Evolutionary conservation across 805 yeast genomes (phyloP), one percentile per base, ranked within the genome.

Genomic region (Candida mattraensis): DNA sequence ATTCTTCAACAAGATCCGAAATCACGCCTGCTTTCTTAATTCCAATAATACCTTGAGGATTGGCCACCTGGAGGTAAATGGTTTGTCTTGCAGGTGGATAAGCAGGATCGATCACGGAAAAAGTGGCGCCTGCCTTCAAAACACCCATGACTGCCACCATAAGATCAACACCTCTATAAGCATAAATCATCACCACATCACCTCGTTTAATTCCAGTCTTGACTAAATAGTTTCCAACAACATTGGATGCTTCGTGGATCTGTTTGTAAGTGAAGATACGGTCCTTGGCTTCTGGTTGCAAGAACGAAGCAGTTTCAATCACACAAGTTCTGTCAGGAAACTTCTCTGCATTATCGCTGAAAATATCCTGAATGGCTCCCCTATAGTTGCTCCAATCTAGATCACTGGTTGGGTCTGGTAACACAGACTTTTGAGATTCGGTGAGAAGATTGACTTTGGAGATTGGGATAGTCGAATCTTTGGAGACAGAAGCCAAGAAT

Each of bases 21-120:
- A 94, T 68, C 27, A 67, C 60, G 18, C 99, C 99, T 2, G 99
- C 99, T 58, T 87, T 85, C 50, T 82, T 81, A 49, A 93, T 80
- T 13, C 89, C 95, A 43, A 93, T 82, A 50, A 93, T 72, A 46
- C 95, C 99, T 50, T 68, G 76, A 21, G 99, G 99, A 61, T 83
- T 79, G 23, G 99, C 98, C 11, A 93, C 99, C 30, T 85, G 79
- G 39, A 93, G 71, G 61, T 93, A 93, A 43, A 93, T 78, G 46
- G 87, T 93, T 64, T 93, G 99, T 64, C 99, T 79, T 7, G 95
- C 95, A 12, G 99, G 96, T 27, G 99, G 99, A 61, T 93, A 93
- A 5, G 98, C 98, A 6, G 99, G 99, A 59, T 93, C 99, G 47
- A 93, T 94, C 15, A 93, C 99, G 7, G 97, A 89, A 61, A 93